These are phyloP conservation scores for Elaphomyces granulatus DNA, from an alignment of 495 filamentous ascomycete species.

Conservation along the genomic window DNA sequence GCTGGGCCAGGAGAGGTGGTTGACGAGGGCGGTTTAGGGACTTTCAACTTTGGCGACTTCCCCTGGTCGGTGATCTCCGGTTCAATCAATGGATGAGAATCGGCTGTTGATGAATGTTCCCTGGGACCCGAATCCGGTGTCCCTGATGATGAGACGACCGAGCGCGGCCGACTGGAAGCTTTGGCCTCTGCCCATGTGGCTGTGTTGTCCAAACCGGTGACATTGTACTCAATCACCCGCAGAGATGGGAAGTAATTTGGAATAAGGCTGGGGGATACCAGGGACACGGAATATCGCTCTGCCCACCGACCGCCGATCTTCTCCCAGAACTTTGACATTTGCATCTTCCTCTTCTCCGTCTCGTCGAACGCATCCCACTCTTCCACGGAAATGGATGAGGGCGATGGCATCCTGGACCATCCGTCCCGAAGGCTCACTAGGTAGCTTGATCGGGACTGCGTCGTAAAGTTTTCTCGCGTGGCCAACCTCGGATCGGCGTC, in stretches of 20 bases:
- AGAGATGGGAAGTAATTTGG: slow-evolving; percentile 88
- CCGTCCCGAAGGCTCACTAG: slow-evolving; percentile 58
- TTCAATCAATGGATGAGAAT: slow-evolving; percentile 34
- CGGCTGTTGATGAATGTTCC: neutral
- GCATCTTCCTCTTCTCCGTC: slow-evolving; percentile 25
- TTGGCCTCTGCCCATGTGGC: slow-evolving; percentile 28
- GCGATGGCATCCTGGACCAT: slow-evolving; percentile 64
- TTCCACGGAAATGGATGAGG: slow-evolving; percentile 9
- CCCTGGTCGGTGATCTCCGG: slow-evolving; percentile 33
- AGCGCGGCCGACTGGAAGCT: slow-evolving; percentile 6
- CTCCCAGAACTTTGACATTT: slow-evolving; percentile 37
- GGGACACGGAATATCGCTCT: slow-evolving; percentile 67
- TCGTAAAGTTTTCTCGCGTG: slow-evolving; percentile 26
- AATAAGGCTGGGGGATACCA: slow-evolving; percentile 74
- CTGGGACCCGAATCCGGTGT: neutral
- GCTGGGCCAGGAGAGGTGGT: slow-evolving; percentile 71
- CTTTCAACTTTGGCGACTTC: slow-evolving; percentile 44
- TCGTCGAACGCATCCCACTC: slow-evolving; percentile 13
- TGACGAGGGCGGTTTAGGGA: slow-evolving; percentile 61
- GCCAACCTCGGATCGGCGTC: slow-evolving; percentile 6
- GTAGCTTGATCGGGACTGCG: slow-evolving; percentile 58
- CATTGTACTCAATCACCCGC: slow-evolving; percentile 85
- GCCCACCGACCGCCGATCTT: slow-evolving; percentile 66
- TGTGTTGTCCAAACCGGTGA: slow-evolving; percentile 53
- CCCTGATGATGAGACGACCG: too few species aligned